Percentiles rank a stretch among this genome's conserved stretches.
Conservation (phyloP, 192 early-diverging fungal species). For the Podila verticillata region DNA sequence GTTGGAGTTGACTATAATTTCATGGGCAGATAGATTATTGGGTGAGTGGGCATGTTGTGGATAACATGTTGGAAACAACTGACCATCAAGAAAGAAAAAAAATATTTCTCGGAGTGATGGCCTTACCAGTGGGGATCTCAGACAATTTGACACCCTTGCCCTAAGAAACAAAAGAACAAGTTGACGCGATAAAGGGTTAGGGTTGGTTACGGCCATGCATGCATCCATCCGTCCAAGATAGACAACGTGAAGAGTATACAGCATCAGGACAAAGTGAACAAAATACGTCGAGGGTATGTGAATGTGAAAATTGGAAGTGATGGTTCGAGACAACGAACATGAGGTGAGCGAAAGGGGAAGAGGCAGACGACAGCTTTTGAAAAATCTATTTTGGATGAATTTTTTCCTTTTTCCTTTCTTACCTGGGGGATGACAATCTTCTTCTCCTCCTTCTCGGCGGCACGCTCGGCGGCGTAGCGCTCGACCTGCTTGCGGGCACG, state of each 20-base stretch:
- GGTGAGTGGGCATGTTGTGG: too few relatives aligned
- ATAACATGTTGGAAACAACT: neutral
- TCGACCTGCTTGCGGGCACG: slow-evolving; percentile 49
- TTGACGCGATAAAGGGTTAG: neutral
- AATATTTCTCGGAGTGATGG: neutral
- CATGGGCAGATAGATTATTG: too few relatives aligned
- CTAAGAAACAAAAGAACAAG: slow-evolving; percentile 6
- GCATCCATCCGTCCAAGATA: neutral
- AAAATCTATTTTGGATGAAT: too few relatives aligned
- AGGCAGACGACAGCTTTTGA: slow-evolving; percentile 1
- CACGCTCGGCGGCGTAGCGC: slow-evolving; percentile 23
- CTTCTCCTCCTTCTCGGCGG: slow-evolving; percentile 36
- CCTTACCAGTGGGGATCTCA: slow-evolving; percentile 38
- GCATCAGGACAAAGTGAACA: too few relatives aligned
- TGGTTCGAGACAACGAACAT: slow-evolving; percentile 3
- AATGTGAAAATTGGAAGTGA: neutral
- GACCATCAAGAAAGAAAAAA: neutral
- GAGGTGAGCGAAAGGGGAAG: neutral
- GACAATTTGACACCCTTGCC: slow-evolving; percentile 46
- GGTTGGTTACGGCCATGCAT: neutral
- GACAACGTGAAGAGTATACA: neutral
- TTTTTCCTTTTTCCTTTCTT: neutral
- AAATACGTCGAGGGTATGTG: too few relatives aligned
- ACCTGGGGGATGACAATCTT: slow-evolving; percentile 42
- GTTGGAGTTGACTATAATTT: slow-evolving; percentile 32